Percentiles rank a stretch among this genome's conserved stretches.
Evolutionary conservation across 2,329 filamentous ascomycete genomes (phyloP).

Genomic region (Colletotrichum sp.): DNA sequence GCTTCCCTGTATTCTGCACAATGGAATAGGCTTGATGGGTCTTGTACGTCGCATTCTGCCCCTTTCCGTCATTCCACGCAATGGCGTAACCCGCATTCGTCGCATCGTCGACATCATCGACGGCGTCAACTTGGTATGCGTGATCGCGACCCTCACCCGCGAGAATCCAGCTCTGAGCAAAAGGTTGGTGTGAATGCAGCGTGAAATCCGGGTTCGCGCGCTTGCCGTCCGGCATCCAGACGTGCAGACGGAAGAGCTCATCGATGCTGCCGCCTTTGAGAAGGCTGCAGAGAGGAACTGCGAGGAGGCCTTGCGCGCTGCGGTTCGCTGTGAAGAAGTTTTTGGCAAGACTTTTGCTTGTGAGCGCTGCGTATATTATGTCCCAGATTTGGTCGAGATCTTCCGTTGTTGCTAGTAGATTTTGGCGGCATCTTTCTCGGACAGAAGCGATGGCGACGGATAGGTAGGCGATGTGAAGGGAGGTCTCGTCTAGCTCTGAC

Average conservation of each 20-base stretch:
- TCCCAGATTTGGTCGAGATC: neutral
- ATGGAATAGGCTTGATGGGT: conserved; percentile 28
- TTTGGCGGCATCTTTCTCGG: neutral
- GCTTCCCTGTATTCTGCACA: conserved; percentile 27
- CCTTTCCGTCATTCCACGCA: conserved; percentile 30
- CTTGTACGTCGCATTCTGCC: conserved; percentile 24
- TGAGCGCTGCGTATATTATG: neutral
- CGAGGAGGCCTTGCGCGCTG: conserved; percentile 38
- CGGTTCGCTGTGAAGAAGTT: conserved; percentile 20
- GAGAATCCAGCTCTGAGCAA: conserved; percentile 40
- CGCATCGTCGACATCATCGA: conserved; percentile 15
- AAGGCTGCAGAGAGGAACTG: conserved; percentile 38
- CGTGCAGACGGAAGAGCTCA: conserved; percentile 39
- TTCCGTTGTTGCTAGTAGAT: neutral
- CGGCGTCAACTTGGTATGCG: conserved; percentile 28
- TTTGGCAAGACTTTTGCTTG: neutral
- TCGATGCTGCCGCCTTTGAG: conserved; percentile 35
- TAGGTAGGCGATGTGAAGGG: neutral
- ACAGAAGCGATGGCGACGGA: neutral
- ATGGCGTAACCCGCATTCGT: conserved; percentile 35
- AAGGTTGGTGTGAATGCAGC: conserved; percentile 39
- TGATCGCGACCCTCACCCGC: conserved; percentile 36
- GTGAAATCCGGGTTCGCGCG: conserved; percentile 28
- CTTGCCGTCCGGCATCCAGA: conserved; percentile 36
- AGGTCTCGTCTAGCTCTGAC: neutral